These are phyloP conservation scores for Penicillium antarcticum DNA, from an alignment of 495 filamentous ascomycete genomes.

Conservation along the genomic window DNA sequence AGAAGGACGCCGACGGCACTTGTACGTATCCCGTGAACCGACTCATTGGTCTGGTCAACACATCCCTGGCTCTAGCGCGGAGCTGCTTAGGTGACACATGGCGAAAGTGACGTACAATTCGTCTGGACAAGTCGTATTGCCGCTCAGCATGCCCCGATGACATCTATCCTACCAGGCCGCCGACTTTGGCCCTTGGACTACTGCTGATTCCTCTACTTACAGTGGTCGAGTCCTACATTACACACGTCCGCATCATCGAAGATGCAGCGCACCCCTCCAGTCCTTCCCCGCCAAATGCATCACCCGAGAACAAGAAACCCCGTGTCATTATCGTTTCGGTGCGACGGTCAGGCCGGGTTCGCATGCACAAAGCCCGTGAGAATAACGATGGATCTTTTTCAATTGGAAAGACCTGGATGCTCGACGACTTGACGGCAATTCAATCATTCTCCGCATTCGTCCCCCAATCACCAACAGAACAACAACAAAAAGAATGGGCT, in stretches of 20 bases:
- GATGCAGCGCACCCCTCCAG: conserved; percentile 77
- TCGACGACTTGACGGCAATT: conserved; percentile 80
- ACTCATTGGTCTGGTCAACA: not conserved
- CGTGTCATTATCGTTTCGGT: conserved; percentile 91
- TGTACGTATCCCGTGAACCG: conserved; percentile 49
- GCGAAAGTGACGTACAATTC: conserved; percentile 1
- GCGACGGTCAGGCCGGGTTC: conserved; percentile 84
- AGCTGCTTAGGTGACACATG: conserved; percentile 8
- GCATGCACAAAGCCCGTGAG: conserved; percentile 94
- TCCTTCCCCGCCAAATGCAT: conserved; percentile 74
- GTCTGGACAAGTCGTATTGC: not conserved
- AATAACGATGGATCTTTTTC: conserved; percentile 92
- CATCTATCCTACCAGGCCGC: no score
- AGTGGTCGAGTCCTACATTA: conserved; percentile 96
- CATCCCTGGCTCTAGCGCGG: not conserved
- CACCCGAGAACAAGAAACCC: conserved; percentile 74
- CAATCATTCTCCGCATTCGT: conserved; percentile 66
- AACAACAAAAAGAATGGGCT: conserved; percentile 72
- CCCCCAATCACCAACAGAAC: conserved; percentile 52
- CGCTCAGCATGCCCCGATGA: no score
- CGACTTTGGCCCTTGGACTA: not conserved
- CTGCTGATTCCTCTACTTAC: conserved; percentile 14
- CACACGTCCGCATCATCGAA: conserved; percentile 86
- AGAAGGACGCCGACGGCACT: conserved; percentile 77
- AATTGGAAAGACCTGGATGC: conserved; percentile 95